Evolutionary conservation across 164 flowering plant species (phyloP), one percentile per base, ranked within the genome.

Genomic region (Piper longum): DNA sequence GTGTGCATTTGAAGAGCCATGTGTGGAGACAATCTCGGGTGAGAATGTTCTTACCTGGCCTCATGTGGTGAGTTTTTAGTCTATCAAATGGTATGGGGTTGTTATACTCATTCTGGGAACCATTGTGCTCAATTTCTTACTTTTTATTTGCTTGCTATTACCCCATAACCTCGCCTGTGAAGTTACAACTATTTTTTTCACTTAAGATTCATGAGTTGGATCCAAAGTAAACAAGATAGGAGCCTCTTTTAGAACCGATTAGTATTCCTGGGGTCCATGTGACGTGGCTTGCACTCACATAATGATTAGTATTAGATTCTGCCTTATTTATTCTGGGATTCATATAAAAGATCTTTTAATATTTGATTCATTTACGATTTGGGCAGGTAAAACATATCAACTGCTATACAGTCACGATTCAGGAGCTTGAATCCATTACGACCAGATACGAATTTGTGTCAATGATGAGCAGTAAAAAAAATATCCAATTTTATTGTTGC

Each of bases 21-120:
- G 74, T 41, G 90, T 95, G 72, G 99, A 95, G 80, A 83, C 84
- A 62, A 95, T 95, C 73, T 57, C 84, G 0, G 97, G 95, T 16
- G 99, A 95, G 72, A 85, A 89, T 75, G 85, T 95, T 60, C 76
- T 95, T 78, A 91, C 97, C 57, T 95, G 99, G 99, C 95, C 99
- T 56, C 80, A 78, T 78, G 90, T 83, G 93, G 99, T 95, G 71
- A 83, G 95, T 62, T 56, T 62, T 60, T 43, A 26, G 36, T 18
- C 7, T 4, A 48, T 48, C 14, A 48, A 5, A 9, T 14, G 14
- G 11, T 2, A 5, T 8, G 52, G 8, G 36, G 36, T 2, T 26
- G 36, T 26, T 26, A 26, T 26, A 26, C 2, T 26, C 36, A 26
- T 26, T 26, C 36, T 26, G 36, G 36, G 36, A 26, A 26, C 36